Conservation (phyloP, 2,329 filamentous ascomycete genomes). For the Penicillium sp. region DNA sequence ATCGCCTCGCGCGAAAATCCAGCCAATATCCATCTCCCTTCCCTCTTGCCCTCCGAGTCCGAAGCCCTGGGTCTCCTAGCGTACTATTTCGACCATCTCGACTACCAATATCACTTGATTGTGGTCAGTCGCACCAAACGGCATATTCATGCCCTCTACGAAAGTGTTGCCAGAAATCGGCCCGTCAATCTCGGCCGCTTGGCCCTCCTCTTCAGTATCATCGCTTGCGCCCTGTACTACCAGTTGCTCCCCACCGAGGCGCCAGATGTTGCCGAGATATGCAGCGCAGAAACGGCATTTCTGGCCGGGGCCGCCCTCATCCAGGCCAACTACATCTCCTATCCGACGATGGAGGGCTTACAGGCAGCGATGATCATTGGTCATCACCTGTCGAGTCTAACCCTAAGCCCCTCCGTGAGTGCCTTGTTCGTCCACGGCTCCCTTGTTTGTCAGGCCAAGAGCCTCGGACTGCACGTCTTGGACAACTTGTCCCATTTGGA, state of each 20-base stretch:
- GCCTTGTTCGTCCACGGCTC: conserved; percentile 29
- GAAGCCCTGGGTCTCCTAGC: conserved; percentile 36
- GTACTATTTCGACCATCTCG: conserved; percentile 39
- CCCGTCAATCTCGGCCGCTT: conserved; percentile 30
- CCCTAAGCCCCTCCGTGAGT: conserved; percentile 26
- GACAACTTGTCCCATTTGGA: conserved; percentile 30
- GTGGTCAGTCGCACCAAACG: conserved; percentile 28
- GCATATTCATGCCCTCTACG: conserved; percentile 37
- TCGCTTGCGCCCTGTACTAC: conserved; percentile 35
- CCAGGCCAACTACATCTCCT: conserved; percentile 34
- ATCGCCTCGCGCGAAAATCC: conserved; percentile 26
- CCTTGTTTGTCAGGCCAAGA: conserved; percentile 37
- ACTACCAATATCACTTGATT: conserved; percentile 43
- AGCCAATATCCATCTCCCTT: conserved; percentile 21
- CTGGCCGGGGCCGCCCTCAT: conserved; percentile 37
- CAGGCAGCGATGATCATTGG: conserved; percentile 38
- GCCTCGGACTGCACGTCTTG: conserved; percentile 41
- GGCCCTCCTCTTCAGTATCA: conserved; percentile 41
- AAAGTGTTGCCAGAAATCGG: conserved; percentile 20
- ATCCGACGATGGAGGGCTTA: conserved; percentile 38
- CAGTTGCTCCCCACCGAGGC: conserved; percentile 24
- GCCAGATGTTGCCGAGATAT: conserved; percentile 22
- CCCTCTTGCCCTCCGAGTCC: conserved; percentile 33
- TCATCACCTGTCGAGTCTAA: conserved; percentile 34
- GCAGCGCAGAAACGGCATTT: conserved; percentile 33